phyloP scores from a whole-genome alignment of 768 basidiomycete species.

The Termitomyces sp. region DNA sequence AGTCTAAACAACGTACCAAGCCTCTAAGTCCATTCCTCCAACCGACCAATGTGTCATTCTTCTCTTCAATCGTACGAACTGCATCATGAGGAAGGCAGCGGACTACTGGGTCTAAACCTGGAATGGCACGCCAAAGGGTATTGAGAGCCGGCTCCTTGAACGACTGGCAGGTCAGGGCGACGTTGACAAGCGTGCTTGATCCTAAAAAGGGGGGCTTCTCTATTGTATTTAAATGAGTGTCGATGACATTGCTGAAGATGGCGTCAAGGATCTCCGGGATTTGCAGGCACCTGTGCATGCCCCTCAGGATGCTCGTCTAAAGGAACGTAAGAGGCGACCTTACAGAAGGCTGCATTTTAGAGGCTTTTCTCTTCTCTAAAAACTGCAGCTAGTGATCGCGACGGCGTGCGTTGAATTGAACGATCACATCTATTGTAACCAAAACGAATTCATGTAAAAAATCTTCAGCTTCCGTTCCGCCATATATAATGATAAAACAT shows the following conservation, averaged over 20 bases:
- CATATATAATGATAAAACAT: background rate
- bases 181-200: background rate
- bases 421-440: background rate
- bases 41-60: background rate
- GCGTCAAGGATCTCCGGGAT: slow-evolving; percentile 4
- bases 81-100: slow-evolving; percentile 1
- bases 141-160: slow-evolving; percentile 7
- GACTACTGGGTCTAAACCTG: background rate
- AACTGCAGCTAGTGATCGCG: background rate
- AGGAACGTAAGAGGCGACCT: background rate
- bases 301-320: background rate
- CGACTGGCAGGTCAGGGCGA: background rate
- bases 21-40: slow-evolving; percentile 1
- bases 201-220: background rate
- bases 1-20: background rate
- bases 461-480: background rate
- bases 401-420: background rate
- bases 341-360: background rate
- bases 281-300: slow-evolving; percentile 2
- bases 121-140: slow-evolving; percentile 3
- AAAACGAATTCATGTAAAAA: background rate
- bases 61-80: background rate
- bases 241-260: slow-evolving; percentile 1
- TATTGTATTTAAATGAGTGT: background rate
- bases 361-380: background rate